These are phyloP conservation scores for Antrodiella citrinella DNA, from an alignment of 768 basidiomycete genomes.

Conservation along the genomic window DNA sequence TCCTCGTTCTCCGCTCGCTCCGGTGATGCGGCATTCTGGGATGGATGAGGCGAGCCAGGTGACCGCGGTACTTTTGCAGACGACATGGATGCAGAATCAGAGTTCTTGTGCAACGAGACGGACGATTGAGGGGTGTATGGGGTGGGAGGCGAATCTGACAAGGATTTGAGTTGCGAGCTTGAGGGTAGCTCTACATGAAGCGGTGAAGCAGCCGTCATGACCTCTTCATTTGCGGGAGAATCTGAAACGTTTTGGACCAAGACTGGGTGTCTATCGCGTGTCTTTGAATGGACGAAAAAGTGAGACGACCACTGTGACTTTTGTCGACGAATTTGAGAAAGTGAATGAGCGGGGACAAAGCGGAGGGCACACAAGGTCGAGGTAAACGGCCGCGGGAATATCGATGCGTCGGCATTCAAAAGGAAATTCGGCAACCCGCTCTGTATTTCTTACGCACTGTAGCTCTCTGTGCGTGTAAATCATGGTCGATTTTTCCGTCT, in stretches of 20 bases:
- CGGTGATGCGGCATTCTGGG: background rate
- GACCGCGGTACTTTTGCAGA: slow-evolving; percentile 1
- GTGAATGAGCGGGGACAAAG: too few species aligned
- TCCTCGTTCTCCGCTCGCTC: background rate
- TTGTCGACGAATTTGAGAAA: background rate
- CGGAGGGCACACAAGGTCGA: too few species aligned
- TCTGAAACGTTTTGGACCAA: background rate
- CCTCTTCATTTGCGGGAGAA: slow-evolving; percentile 6
- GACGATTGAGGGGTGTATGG: slow-evolving; percentile 6
- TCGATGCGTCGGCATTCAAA: too few species aligned
- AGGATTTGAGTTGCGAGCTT: slow-evolving; percentile 7
- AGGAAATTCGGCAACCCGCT: too few species aligned
- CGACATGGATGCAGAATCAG: slow-evolving; percentile 1
- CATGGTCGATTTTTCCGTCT: too few species aligned
- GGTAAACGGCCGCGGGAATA: too few species aligned
- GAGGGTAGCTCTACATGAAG: slow-evolving; percentile 8
- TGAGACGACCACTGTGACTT: too few species aligned
- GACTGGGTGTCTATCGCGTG: background rate
- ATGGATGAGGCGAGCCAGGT: background rate
- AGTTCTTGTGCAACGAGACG: slow-evolving; percentile 5
- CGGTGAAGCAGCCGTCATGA: slow-evolving; percentile 12
- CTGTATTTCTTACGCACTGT: too few species aligned
- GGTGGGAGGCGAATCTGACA: slow-evolving; percentile 4
- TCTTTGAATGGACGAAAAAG: background rate
- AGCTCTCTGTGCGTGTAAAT: too few species aligned